A percentile compares a stretch with the other conserved stretches of the same genome.
phyloP scores from a whole-genome alignment of 2,329 filamentous ascomycete species.

The Fusarium graminum region DNA sequence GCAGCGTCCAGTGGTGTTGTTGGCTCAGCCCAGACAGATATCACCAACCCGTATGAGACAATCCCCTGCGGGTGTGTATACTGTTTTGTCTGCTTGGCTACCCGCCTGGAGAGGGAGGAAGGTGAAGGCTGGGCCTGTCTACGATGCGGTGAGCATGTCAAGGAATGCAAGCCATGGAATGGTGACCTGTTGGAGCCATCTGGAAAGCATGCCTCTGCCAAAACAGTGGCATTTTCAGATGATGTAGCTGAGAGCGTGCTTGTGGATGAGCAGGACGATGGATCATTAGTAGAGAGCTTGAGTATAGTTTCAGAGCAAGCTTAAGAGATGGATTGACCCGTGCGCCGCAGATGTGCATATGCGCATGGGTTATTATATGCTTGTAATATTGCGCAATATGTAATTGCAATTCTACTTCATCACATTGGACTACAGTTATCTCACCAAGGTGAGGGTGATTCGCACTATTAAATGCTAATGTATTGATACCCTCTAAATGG shows the following conservation, averaged over 20 bases:
- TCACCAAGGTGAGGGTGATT: no score
- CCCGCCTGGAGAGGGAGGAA: conserved; percentile 89
- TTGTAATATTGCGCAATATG: conserved; percentile 29
- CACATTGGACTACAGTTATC: no score
- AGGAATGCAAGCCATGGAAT: conserved; percentile 89
- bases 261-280: conserved; percentile 49
- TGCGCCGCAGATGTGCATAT: conserved; percentile 1
- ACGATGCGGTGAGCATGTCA: conserved; percentile 85
- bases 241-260: conserved; percentile 58
- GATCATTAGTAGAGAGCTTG: conserved; percentile 42
- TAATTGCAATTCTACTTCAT: background rate
- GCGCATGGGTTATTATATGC: conserved; percentile 9
- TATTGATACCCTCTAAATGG: no score
- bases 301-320: conserved; percentile 41
- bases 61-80: conserved; percentile 92
- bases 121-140: conserved; percentile 95
- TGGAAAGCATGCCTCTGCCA: conserved; percentile 59
- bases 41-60: conserved; percentile 96
- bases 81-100: conserved; percentile 95
- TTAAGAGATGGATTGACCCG: background rate
- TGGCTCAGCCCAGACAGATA: conserved; percentile 89
- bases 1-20: conserved; percentile 81
- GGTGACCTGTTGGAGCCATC: conserved; percentile 83
- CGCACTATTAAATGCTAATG: no score
- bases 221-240: conserved; percentile 74